phyloP scores from a whole-genome alignment of 139 green algal species.

The Tetraselmis striata region DNA sequence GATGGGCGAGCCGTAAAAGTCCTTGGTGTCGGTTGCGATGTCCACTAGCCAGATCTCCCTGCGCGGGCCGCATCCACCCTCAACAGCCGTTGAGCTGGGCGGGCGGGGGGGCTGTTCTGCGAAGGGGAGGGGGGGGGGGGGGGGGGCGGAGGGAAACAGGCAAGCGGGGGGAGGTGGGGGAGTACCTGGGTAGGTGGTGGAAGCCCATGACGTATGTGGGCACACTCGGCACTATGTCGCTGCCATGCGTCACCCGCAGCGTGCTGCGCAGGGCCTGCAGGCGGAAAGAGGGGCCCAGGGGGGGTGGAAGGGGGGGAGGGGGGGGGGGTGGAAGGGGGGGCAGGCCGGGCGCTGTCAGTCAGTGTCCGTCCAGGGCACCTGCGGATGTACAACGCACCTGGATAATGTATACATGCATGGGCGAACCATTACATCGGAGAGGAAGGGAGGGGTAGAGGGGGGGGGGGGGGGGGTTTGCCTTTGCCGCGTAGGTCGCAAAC shows the following conservation, averaged over 20 bases:
- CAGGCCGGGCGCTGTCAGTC: too few relatives aligned
- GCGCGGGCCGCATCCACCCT: too few relatives aligned
- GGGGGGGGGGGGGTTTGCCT: not conserved
- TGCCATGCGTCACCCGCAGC: not conserved
- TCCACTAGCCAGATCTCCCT: not conserved
- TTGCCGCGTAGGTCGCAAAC: constrained; percentile 1
- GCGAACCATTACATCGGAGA: too few relatives aligned
- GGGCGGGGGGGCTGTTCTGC: too few relatives aligned
- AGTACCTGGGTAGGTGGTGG: not conserved
- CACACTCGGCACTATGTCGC: not conserved
- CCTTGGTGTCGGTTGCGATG: not conserved
- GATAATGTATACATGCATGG: not conserved
- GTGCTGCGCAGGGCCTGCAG: not conserved
- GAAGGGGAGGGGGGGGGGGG: too few relatives aligned
- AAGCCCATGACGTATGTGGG: not conserved
- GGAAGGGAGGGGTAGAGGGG: too few relatives aligned
- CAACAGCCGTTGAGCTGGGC: too few relatives aligned
- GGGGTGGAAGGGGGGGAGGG: too few relatives aligned
- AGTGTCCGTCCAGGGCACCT: too few relatives aligned
- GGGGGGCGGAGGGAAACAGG: not conserved
- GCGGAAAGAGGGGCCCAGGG: too few relatives aligned
- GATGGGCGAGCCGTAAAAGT: not conserved
- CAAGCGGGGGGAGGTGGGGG: not conserved
- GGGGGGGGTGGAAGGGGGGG: too few relatives aligned
- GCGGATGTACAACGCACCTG: too few relatives aligned